phyloP scores from a whole-genome alignment of 1,284 basidiomycete genomes.

The Austropuccinia psidii region DNA sequence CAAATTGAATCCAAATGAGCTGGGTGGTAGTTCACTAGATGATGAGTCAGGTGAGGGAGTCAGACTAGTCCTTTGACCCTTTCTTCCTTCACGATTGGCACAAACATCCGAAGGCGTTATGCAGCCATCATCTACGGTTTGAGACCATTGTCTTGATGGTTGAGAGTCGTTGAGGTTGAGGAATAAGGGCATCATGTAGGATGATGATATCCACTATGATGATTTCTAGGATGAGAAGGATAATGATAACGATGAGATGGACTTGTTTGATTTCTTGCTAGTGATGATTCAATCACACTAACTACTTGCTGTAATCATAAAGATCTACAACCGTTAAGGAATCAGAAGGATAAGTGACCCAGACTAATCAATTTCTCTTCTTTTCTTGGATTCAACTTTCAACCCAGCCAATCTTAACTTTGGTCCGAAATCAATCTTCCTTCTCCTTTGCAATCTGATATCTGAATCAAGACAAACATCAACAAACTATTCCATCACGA shows the following conservation, averaged over 20 bases:
- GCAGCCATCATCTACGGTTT: neutral
- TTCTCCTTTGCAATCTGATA: no score
- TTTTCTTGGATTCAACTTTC: no score
- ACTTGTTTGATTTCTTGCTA: no score
- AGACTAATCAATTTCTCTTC: no score
- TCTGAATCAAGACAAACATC: no score
- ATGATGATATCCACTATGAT: neutral
- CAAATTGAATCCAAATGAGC: neutral
- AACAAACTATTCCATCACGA: no score
- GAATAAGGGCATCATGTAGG: conserved; percentile 1
- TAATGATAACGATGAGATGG: neutral
- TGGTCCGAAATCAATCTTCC: no score
- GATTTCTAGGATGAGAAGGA: neutral
- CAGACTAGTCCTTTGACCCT: conserved; percentile 2
- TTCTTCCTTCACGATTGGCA: neutral
- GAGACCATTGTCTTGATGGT: conserved; percentile 4
- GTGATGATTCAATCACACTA: no score
- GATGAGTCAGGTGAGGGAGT: conserved; percentile 16
- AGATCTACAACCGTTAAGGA: neutral
- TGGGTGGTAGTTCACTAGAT: no score
- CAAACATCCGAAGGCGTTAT: neutral
- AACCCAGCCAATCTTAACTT: no score
- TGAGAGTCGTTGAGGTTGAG: conserved; percentile 11
- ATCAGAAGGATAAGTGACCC: neutral
- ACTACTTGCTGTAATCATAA: neutral